phyloP scores from a whole-genome alignment of 331 rosid genomes.

The Arachis monticola region DNA sequence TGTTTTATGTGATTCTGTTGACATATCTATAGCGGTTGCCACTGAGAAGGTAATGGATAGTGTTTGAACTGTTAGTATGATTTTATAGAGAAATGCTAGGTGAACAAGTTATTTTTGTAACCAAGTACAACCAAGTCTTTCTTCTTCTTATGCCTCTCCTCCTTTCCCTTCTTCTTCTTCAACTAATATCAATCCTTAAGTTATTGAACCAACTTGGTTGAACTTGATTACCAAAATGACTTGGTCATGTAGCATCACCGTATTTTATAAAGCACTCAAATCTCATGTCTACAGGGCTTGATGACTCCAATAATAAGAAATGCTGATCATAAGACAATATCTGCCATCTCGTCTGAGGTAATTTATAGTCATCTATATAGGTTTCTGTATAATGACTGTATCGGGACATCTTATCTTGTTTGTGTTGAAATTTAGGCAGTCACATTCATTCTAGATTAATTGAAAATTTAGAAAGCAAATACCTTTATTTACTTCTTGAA shows the following conservation, averaged over 20 bases:
- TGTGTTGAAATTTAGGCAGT: slow-evolving; percentile 20
- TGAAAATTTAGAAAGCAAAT: slow-evolving; percentile 18
- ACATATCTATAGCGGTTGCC: slow-evolving; percentile 97
- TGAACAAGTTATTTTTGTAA: too few species aligned
- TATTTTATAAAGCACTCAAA: slow-evolving; percentile 35
- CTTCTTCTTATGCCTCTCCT: too few species aligned
- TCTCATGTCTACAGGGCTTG: slow-evolving; percentile 70
- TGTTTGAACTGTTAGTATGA: slow-evolving; percentile 27
- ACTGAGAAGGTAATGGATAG: slow-evolving; percentile 80
- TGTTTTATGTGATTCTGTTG: slow-evolving; percentile 63
- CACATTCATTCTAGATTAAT: slow-evolving; percentile 12
- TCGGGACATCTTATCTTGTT: neutral
- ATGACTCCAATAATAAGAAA: slow-evolving; percentile 93
- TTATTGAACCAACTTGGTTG: too few species aligned
- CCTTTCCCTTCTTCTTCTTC: too few species aligned
- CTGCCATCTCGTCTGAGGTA: slow-evolving; percentile 90
- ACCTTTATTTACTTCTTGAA: slow-evolving; percentile 22
- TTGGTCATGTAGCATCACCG: too few species aligned
- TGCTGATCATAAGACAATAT: slow-evolving; percentile 92
- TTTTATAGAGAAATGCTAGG: too few species aligned
- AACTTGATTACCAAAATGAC: too few species aligned
- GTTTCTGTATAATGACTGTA: slow-evolving; percentile 24
- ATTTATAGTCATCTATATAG: slow-evolving; percentile 7
- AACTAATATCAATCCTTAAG: too few species aligned
- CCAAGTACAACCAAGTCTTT: too few species aligned